Conservation (phyloP, 2,329 filamentous ascomycete species). For the Epichloe aotearoae region DNA sequence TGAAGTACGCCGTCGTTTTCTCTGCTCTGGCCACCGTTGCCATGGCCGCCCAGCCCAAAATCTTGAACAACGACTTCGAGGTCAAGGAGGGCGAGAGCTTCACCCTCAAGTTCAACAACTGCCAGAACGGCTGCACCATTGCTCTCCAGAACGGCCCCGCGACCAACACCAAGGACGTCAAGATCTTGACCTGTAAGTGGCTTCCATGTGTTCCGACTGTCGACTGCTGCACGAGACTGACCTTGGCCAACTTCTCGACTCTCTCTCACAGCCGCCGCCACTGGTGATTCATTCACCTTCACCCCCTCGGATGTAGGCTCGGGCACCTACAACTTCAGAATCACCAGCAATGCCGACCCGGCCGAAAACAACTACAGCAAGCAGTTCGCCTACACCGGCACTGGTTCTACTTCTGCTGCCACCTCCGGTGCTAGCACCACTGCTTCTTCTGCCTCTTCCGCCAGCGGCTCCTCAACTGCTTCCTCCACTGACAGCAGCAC, state of each 20-base stretch:
- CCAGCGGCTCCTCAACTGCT: slow-evolving; percentile 3
- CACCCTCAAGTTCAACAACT: slow-evolving; percentile 19
- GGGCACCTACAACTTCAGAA: slow-evolving; percentile 23
- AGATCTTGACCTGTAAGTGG: slow-evolving; percentile 19
- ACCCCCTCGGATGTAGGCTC: slow-evolving; percentile 15
- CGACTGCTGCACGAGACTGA: background rate
- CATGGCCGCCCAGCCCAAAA: slow-evolving; percentile 16
- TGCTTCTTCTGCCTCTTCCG: slow-evolving; percentile 4
- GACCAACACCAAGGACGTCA: slow-evolving; percentile 16
- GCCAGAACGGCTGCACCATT: slow-evolving; percentile 22
- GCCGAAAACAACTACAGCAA: slow-evolving; percentile 19
- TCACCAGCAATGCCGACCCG: slow-evolving; percentile 14
- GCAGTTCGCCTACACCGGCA: slow-evolving; percentile 18
- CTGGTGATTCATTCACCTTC: slow-evolving; percentile 15
- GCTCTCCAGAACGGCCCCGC: slow-evolving; percentile 18
- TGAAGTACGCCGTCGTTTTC: slow-evolving; percentile 23
- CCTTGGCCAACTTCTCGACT: background rate
- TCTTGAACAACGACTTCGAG: slow-evolving; percentile 20
- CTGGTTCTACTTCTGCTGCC: slow-evolving; percentile 7
- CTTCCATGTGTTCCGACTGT: background rate
- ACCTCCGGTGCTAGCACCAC: slow-evolving; percentile 3
- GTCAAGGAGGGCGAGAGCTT: slow-evolving; percentile 18
- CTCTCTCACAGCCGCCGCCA: slow-evolving; percentile 8
- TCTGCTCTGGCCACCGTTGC: slow-evolving; percentile 17
- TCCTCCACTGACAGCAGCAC: slow-evolving; percentile 4